Conservation (phyloP, 331 rosid genomes). For the Phaseolus coccineus region DNA sequence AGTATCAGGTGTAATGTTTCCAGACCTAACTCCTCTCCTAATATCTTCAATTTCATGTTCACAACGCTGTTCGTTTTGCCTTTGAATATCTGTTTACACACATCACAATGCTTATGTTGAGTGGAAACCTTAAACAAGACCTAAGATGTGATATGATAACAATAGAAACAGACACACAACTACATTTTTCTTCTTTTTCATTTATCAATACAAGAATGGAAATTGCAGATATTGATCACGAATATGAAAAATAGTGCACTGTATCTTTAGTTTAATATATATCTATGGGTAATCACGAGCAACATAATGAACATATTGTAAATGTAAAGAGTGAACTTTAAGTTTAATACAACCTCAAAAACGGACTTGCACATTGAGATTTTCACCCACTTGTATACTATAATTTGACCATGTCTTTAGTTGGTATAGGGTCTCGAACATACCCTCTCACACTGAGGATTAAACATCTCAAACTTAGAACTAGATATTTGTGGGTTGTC, state of each 20-base stretch:
- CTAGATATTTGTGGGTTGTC: too few relatives aligned
- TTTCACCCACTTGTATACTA: too few relatives aligned
- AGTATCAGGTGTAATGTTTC: conserved; percentile 70
- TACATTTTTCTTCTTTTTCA: background rate
- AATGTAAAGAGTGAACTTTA: background rate
- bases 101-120: conserved; percentile 24
- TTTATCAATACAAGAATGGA: conserved; percentile 14
- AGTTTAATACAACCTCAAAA: too few relatives aligned
- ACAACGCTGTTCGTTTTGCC: conserved; percentile 85
- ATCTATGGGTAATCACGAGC: background rate
- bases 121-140: conserved; percentile 34
- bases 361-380: too few relatives aligned
- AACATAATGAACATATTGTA: background rate
- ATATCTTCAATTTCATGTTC: conserved; percentile 93
- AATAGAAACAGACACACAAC: background rate
- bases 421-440: too few relatives aligned
- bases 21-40: conserved; percentile 72
- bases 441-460: too few relatives aligned
- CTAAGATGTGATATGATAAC: conserved; percentile 5
- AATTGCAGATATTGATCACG: conserved; percentile 1
- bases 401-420: too few relatives aligned
- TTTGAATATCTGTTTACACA: conserved; percentile 70
- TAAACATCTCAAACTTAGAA: too few relatives aligned
- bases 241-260: conserved; percentile 20
- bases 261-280: conserved; percentile 16